phyloP scores from a whole-genome alignment of 148 eudicot genomes.

The Persicaria maculosa region DNA sequence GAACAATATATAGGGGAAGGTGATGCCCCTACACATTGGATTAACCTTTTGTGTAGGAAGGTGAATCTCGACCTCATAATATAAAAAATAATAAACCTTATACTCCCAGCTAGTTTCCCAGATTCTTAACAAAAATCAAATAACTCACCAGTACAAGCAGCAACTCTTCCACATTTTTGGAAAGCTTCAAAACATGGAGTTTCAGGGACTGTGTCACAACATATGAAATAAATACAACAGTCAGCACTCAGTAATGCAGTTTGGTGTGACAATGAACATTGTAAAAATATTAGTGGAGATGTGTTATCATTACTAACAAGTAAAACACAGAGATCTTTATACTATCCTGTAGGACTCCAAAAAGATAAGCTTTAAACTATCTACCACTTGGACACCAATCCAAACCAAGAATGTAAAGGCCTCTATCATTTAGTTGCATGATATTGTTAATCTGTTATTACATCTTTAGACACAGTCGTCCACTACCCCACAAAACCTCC shows the following conservation, averaged over 20 bases:
- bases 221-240: neutral
- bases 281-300: neutral
- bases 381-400: neutral
- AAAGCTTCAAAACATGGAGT: conserved; percentile 81
- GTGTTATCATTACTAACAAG: neutral
- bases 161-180: conserved; percentile 49
- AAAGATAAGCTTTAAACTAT: neutral
- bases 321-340: neutral
- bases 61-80: too few relatives aligned
- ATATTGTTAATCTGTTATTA: neutral
- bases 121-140: conserved; percentile 15
- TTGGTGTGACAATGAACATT: neutral
- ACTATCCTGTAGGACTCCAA: neutral
- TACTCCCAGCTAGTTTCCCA: neutral
- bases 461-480: neutral
- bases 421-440: neutral
- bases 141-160: conserved; percentile 59
- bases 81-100: too few relatives aligned
- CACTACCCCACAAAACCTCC: neutral
- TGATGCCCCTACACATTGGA: too few relatives aligned
- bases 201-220: conserved; percentile 74
- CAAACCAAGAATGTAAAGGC: neutral
- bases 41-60: too few relatives aligned
- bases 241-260: neutral
- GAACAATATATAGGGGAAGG: too few relatives aligned